phyloP scores from a whole-genome alignment of 2,329 filamentous ascomycete species.

The Botryosphaeria dothidea region DNA sequence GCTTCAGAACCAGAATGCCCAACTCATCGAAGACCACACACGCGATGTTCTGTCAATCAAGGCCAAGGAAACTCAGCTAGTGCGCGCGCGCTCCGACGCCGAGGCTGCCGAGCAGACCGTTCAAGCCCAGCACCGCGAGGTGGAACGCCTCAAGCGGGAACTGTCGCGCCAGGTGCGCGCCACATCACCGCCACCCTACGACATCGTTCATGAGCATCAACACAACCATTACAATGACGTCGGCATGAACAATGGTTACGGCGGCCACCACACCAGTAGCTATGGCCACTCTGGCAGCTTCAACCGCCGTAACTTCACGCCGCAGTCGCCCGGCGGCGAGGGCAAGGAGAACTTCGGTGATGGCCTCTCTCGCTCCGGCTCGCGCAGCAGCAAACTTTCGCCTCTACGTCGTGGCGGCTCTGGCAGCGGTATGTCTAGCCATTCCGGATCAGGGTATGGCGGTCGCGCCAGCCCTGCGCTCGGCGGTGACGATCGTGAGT shows the following conservation, averaged over 20 bases:
- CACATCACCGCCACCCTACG: slow-evolving; percentile 56
- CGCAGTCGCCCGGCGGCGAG: slow-evolving; percentile 38
- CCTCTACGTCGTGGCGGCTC: slow-evolving; percentile 34
- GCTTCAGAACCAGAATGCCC: slow-evolving; percentile 94
- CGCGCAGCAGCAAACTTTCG: slow-evolving; percentile 41
- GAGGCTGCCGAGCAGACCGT: slow-evolving; percentile 86
- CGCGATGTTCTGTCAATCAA: slow-evolving; percentile 95
- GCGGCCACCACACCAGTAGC: slow-evolving; percentile 63
- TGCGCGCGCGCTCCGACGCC: slow-evolving; percentile 84
- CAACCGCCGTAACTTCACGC: slow-evolving; percentile 28
- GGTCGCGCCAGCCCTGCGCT: slow-evolving; percentile 36
- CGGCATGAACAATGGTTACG: slow-evolving; percentile 61
- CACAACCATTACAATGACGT: slow-evolving; percentile 49
- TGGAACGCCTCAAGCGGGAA: slow-evolving; percentile 91
- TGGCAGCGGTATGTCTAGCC: slow-evolving; percentile 31
- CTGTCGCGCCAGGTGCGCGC: slow-evolving; percentile 57
- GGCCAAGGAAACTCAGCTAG: slow-evolving; percentile 95
- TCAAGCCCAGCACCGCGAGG: slow-evolving; percentile 80
- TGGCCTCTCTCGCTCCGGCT: slow-evolving; percentile 26
- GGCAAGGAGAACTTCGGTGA: slow-evolving; percentile 51
- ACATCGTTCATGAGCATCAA: slow-evolving; percentile 38
- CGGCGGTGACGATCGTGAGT: slow-evolving; percentile 23
- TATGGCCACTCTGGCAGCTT: slow-evolving; percentile 30
- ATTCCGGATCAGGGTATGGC: slow-evolving; percentile 30
- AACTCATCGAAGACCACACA: slow-evolving; percentile 95